These are phyloP conservation scores for Tulasnella sp. DNA, from an alignment of 768 basidiomycete genomes.

Conservation along the genomic window DNA sequence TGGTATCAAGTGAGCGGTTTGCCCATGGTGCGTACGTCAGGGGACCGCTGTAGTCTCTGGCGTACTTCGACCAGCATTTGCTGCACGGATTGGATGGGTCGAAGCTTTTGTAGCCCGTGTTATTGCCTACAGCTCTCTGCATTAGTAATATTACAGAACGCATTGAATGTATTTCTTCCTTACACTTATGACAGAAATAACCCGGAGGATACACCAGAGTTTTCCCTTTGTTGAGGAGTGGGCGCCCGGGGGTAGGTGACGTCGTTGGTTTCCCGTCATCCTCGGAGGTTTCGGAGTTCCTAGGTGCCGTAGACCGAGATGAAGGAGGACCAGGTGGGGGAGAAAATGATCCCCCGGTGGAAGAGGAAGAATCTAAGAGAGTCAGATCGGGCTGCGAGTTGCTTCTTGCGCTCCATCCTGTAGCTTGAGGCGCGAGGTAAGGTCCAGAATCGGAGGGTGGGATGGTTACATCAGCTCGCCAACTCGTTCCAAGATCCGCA, in stretches of 20 bases:
- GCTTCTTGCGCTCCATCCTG: not conserved
- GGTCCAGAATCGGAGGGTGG: not conserved
- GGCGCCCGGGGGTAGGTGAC: conserved; percentile 56
- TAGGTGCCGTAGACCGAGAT: not conserved
- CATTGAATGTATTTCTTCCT: conserved; percentile 22
- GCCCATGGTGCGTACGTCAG: conserved; percentile 47
- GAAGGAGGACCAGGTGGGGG: not conserved
- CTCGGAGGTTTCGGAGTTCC: conserved; percentile 21
- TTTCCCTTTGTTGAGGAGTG: conserved; percentile 52
- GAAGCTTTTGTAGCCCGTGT: conserved; percentile 63
- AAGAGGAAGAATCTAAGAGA: not conserved
- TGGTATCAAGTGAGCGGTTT: conserved; percentile 22
- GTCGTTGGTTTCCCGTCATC: conserved; percentile 59
- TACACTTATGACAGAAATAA: conserved; percentile 61
- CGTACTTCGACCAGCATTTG: conserved; percentile 67
- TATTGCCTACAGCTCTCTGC: conserved; percentile 43
- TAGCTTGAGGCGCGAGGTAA: not conserved
- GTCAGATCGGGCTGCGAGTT: conserved; percentile 8
- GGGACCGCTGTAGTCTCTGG: conserved; percentile 52
- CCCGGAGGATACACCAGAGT: conserved; percentile 64
- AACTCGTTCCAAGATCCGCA: not conserved
- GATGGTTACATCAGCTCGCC: not conserved
- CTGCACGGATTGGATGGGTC: conserved; percentile 62
- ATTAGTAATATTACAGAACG: not conserved
- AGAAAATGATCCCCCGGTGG: not conserved